Conservation (phyloP, 768 basidiomycete genomes). For the Termitomyces sp. region DNA sequence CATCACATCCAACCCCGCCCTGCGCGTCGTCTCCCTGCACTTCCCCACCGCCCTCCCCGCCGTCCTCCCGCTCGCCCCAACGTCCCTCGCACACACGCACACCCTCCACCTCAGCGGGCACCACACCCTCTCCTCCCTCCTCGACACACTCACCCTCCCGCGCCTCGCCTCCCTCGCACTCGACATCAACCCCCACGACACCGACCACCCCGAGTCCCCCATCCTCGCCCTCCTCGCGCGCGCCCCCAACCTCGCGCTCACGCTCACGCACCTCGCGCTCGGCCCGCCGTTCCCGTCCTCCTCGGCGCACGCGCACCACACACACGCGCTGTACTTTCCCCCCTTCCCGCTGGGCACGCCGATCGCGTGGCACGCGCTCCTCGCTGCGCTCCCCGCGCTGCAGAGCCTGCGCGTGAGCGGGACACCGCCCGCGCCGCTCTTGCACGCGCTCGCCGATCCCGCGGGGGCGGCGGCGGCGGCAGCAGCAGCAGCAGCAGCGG, state of each 20-base stretch:
- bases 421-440: conserved; percentile 58
- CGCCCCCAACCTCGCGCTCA: conserved; percentile 52
- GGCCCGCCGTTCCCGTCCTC: no score
- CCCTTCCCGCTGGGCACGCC: no score
- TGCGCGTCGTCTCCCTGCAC: conserved; percentile 55
- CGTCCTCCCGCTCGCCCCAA: conserved; percentile 54
- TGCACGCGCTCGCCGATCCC: conserved; percentile 54
- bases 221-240: conserved; percentile 56
- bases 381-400: conserved; percentile 53
- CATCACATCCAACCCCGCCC: conserved; percentile 48
- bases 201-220: conserved; percentile 70
- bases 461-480: no score
- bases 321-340: no score
- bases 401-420: conserved; percentile 59
- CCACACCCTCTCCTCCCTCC: conserved; percentile 52
- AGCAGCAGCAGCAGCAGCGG: no score
- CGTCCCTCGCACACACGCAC: conserved; percentile 49
- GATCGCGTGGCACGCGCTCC: conserved; percentile 59
- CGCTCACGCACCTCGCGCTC: no score
- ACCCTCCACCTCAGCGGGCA: conserved; percentile 62
- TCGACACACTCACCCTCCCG: conserved; percentile 59
- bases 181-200: conserved; percentile 72
- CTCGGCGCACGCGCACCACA: no score
- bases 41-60: conserved; percentile 56
- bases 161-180: conserved; percentile 52